These are phyloP conservation scores for Purshia tridentata DNA, from an alignment of 306 rosid species.

Conservation along the genomic window DNA sequence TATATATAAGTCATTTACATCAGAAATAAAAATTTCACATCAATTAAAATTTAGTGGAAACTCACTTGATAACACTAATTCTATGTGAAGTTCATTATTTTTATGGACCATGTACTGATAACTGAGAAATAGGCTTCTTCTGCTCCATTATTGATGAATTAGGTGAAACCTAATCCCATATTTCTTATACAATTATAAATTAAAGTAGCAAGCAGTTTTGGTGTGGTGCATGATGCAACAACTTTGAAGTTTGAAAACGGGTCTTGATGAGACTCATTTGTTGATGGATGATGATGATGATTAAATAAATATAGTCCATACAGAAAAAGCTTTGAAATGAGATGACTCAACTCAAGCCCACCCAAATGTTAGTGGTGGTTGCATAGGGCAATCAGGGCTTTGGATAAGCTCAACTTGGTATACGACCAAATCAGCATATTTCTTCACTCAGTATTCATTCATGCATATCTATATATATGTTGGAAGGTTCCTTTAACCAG, in stretches of 20 bases:
- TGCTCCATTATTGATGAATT: no score
- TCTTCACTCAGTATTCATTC: not conserved
- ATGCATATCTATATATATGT: no score
- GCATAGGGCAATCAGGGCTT: not conserved
- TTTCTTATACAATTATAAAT: not conserved
- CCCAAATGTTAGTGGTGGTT: not conserved
- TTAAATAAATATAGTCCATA: not conserved
- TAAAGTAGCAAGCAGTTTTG: not conserved
- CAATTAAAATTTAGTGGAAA: no score
- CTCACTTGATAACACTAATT: no score
- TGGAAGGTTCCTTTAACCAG: no score
- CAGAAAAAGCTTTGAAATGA: not conserved
- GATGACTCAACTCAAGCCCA: constrained; percentile 2
- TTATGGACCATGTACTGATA: no score
- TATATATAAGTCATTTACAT: no score
- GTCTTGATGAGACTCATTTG: constrained; percentile 1
- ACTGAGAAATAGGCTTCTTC: no score
- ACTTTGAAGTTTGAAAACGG: not conserved
- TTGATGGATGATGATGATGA: not conserved
- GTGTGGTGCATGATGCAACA: not conserved
- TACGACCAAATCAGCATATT: not conserved
- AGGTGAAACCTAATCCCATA: not conserved
- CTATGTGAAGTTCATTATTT: no score
- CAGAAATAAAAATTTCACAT: no score
- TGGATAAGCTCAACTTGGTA: not conserved